A percentile compares a stretch with the other conserved stretches of the same genome.
phyloP scores from a whole-genome alignment of 768 basidiomycete species.

The Amanita rimosa region DNA sequence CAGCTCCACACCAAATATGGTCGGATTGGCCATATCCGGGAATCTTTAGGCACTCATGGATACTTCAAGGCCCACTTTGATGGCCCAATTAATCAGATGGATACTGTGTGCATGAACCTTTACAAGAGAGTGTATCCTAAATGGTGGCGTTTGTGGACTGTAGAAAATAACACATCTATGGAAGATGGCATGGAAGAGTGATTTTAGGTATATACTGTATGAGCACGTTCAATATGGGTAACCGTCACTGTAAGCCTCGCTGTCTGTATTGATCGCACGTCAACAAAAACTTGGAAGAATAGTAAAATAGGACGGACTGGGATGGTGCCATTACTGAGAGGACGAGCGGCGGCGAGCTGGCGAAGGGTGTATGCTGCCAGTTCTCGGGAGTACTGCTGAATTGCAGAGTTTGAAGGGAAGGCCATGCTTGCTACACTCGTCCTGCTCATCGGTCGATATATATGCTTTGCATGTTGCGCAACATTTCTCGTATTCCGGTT shows the following conservation, averaged over 20 bases:
- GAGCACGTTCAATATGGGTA: no score
- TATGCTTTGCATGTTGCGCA: neutral
- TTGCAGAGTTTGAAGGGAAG: slow-evolving; percentile 15
- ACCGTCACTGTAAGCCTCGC: no score
- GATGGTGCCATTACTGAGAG: neutral
- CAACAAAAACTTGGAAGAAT: no score
- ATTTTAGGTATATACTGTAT: neutral
- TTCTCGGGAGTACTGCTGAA: slow-evolving; percentile 31
- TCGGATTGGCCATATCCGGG: slow-evolving; percentile 78
- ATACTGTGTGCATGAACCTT: slow-evolving; percentile 89
- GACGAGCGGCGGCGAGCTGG: slow-evolving; percentile 29
- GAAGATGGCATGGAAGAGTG: slow-evolving; percentile 7
- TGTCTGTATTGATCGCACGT: no score
- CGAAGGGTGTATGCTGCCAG: slow-evolving; percentile 37
- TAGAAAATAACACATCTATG: slow-evolving; percentile 5
- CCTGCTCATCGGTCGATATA: neutral
- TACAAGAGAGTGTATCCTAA: slow-evolving; percentile 94
- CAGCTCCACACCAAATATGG: slow-evolving; percentile 91
- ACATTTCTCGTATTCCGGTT: neutral
- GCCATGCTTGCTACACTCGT: neutral
- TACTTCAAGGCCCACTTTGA: slow-evolving; percentile 97
- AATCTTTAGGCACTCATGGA: slow-evolving; percentile 93
- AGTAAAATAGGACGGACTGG: no score
- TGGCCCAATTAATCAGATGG: slow-evolving; percentile 91
- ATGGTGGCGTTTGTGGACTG: slow-evolving; percentile 55